These are phyloP conservation scores for Ormosia semicastrata DNA, from an alignment of 306 rosid genomes.

Conservation along the genomic window DNA sequence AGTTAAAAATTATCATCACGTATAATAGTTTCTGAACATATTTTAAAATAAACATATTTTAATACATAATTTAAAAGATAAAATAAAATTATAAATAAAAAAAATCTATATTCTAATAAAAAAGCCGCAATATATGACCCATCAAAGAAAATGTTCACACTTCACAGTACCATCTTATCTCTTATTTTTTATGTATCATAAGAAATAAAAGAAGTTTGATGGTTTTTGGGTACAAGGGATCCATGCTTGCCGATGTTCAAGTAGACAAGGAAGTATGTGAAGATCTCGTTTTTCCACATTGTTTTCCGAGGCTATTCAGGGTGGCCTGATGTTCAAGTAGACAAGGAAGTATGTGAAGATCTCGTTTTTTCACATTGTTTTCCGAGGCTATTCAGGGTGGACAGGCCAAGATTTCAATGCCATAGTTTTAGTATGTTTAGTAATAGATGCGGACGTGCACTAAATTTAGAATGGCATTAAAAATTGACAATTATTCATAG, in stretches of 20 bases:
- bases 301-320: background rate
- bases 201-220: no score
- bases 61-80: no score
- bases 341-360: background rate
- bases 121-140: no score
- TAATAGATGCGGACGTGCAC: background rate
- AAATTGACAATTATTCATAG: background rate
- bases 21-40: no score
- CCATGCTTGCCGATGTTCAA: background rate
- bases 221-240: background rate
- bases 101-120: no score
- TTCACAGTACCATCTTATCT: no score
- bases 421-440: background rate
- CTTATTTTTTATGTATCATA: no score
- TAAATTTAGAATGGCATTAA: background rate
- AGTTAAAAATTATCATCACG: no score
- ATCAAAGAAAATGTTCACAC: background rate
- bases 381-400: background rate
- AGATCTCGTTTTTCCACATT: background rate
- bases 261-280: background rate
- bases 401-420: background rate
- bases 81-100: no score
- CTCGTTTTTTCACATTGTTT: background rate
- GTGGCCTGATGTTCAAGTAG: background rate
- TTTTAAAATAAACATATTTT: no score